Base-by-base conservation (phyloP, 2,329 filamentous ascomycete genomes). In the Fusarium nodosum region DNA sequence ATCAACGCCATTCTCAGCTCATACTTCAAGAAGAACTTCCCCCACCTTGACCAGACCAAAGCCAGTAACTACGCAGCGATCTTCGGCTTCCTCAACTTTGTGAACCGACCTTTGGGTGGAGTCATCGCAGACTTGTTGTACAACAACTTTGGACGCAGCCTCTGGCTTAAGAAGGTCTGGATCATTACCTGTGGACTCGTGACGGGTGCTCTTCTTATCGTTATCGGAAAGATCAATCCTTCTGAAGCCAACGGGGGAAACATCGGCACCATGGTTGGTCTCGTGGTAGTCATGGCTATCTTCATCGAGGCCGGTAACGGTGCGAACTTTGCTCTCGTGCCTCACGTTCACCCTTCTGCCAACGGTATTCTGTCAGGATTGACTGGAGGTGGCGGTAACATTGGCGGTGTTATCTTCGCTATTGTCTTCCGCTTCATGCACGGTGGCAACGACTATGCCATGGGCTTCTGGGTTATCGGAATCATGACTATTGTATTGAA, bases 261-360 rank as follows among this genome's bases (percentile, higher is more conserved):
- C 41, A 72, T 79, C 16, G 80, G 85, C 9, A 88, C 87, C 4
- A 90, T 97, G 85, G 89, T 96, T 58, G 93, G 92, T 2, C 87
- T 97, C 8, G 82, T 97, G 11, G 90, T 90, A 2, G 86, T 93
- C 12, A 86, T 94, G 81, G 93, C 92, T 1, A 85, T 97, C 77
- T 97, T 97, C 82, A 81, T 94, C 44, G 93, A 97, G 78, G 93
- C 91, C 3, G 90, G 90, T 42, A 97, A 97, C 76, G 94, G 94
- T 1, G 90, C 93, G 41, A 96, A 93, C 81, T 97, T 96, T 79
- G 88, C 93, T 0, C 85, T 97, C 8, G 91, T 97, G 26, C 93
- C 94, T 5, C 94, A 97, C 76, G 91, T 97, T 2, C 91, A 94
- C 79, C 93, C 93, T 1, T 86, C 86, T 64, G 92, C 93, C 64